A percentile compares a stretch with the other conserved stretches of the same genome.
Conservation (phyloP, 1,139 yeast species). For the Lodderomyces oxycetoniae region DNA sequence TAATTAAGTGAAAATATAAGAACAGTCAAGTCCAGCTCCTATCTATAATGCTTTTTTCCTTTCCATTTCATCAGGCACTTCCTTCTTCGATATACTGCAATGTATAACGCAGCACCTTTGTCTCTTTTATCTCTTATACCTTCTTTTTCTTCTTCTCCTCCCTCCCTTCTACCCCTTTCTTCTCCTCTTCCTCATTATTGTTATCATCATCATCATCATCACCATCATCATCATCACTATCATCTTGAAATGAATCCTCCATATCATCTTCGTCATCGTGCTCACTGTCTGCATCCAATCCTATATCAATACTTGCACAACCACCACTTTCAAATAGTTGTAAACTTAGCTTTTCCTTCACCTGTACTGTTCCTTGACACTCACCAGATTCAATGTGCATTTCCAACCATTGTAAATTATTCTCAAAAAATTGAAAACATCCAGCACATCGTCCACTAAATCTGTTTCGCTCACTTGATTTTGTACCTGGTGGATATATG, state of each 20-base stretch:
- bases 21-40: no score
- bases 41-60: no score
- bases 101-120: neutral
- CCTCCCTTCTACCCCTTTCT: neutral
- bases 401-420: constrained; percentile 47
- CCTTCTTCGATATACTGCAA: no score
- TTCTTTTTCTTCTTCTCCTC: no score
- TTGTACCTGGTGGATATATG: constrained; percentile 56
- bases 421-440: constrained; percentile 47
- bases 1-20: no score
- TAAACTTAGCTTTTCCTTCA: constrained; percentile 6
- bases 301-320: neutral
- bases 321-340: neutral
- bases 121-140: no score
- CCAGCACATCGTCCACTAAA: constrained; percentile 55
- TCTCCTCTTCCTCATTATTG: neutral
- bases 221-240: constrained; percentile 1
- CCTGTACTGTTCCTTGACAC: constrained; percentile 39
- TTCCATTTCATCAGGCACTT: no score
- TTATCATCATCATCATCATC: constrained; percentile 2
- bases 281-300: neutral
- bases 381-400: constrained; percentile 44
- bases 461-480: constrained; percentile 39
- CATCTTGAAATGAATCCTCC: neutral
- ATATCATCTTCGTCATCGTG: neutral